Percentiles rank a stretch among this genome's conserved stretches.
phyloP scores from a whole-genome alignment of 148 eudicot species.

The Nyssa sinensis region DNA sequence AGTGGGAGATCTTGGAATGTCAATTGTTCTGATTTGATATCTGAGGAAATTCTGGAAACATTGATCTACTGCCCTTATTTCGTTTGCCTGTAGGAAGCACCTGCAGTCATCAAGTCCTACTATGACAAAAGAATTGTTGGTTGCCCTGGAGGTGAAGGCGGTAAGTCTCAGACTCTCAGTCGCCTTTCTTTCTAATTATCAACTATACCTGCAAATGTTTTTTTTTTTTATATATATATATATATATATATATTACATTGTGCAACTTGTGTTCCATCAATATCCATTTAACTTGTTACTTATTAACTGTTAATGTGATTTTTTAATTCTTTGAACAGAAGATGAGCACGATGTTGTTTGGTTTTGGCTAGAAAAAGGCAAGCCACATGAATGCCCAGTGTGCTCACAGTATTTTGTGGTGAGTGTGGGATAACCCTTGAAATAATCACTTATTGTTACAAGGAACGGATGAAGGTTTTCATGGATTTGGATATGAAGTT shows the following conservation, averaged over 20 bases:
- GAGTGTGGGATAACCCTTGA: slow-evolving; percentile 18
- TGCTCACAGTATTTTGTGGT: slow-evolving; percentile 79
- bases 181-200: not conserved
- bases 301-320: not conserved
- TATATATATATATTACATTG: not conserved
- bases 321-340: slow-evolving; percentile 39
- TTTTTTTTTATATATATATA: not conserved
- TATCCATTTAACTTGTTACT: not conserved
- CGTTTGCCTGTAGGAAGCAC: slow-evolving; percentile 45
- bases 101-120: slow-evolving; percentile 67
- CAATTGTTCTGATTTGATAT: not conserved
- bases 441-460: not conserved
- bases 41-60: not conserved
- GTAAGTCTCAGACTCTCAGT: slow-evolving; percentile 41
- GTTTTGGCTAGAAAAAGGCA: slow-evolving; percentile 89
- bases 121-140: slow-evolving; percentile 78
- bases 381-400: slow-evolving; percentile 83
- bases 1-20: not conserved
- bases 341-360: slow-evolving; percentile 95
- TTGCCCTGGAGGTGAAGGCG: slow-evolving; percentile 82
- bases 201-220: not conserved
- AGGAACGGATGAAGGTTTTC: not conserved
- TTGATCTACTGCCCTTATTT: not conserved
- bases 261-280: not conserved
- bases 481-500: not conserved